Evolutionary conservation across 2,329 filamentous ascomycete genomes (phyloP), one percentile per base, ranked within the genome.

Genomic region (Exophiala alcalophila): DNA sequence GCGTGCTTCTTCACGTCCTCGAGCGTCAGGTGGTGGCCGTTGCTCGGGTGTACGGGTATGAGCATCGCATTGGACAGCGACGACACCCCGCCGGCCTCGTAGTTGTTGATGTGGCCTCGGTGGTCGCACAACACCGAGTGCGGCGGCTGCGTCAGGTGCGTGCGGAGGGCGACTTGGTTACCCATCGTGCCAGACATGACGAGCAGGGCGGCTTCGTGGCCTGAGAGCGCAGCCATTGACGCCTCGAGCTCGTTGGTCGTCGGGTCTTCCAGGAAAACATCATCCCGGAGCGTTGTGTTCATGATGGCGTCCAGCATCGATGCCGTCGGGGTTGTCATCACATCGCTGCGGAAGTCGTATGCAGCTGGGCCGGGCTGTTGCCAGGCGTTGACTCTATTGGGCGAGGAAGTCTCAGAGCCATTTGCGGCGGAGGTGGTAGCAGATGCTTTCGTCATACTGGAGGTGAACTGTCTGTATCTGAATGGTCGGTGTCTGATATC

Each of bases 121-220:
- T 81, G 72, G 61, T 96, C 90, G 55, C 84, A 87, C 6, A 96
- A 69, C 4, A 96, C 78, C 5, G 78, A 77, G 61, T 94, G 81
- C 0, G 91, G 91, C 10, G 90, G 89, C 47, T 86, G 83, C 1
- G 72, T 76, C 10, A 96, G 74, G 46, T 92, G 84, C 1, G 85
- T 76, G 26, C 90, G 80, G 28, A 95, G 74, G 0, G 84, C 83
- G 12, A 96, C 72, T 63, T 95, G 89, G 66, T 96, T 96, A 27
- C 88, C 89, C 89, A 95, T 95, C 4, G 90, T 95, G 3, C 91
- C 91, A 0, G 86, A 92, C 46, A 94, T 73, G 41, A 95, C 86
- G 40, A 95, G 81, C 4, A 96, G 72, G 0, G 78, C 84, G 5
- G 80, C 80, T 57, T 89, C 83, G 56, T 94, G 89, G 54, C 80